Base-by-base conservation (phyloP, 1,139 yeast species). In the Lodderomyces theae region DNA sequence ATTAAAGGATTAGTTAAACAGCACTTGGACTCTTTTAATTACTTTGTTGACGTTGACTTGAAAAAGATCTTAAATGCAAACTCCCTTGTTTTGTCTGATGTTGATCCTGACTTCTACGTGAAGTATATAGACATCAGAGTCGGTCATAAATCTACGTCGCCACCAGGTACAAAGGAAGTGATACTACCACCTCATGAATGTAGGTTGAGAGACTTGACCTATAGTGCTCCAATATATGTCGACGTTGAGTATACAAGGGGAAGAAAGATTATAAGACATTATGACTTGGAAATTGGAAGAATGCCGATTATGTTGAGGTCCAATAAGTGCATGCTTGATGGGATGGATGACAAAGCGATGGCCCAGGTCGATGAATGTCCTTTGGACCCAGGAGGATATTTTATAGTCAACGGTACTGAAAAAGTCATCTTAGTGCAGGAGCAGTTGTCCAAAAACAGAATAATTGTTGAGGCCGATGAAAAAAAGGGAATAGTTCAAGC, bases 251-350 rank as follows among this genome's bases (percentile, higher is more conserved):
- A 92, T 58, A 92, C 97, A 1, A 74, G 97, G 57, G 98, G 97
- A 15, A 75, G 92, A 50, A 89, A 88, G 61, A 87, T 92, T 58
- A 87, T 90, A 49, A 80, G 87, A 69, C 92, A 89, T 53, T 78
- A 86, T 56, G 95, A 89, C 57, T 77, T 94, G 49, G 97, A 89
- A 58, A 90, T 92, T 45, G 99, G 98, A 31, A 78, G 96, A 56
- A 92, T 92, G 97, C 99, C 99, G 10, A 82, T 92, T 53, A 92
- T 92, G 99, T 73, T 92, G 52, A 75, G 97, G 55, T 86, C 96
- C 25, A 86, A 88, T 59, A 87, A 88, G 60, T 92, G 99, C 73
- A 80, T 87, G 36, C 69, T 92, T 47, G 80, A 81, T 51, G 95
- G 89, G 17, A 80, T 86, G 42, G 72, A 80, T 41, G 96, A 90